phyloP scores from a whole-genome alignment of 768 basidiomycete genomes.

The Baorangia bicolor region DNA sequence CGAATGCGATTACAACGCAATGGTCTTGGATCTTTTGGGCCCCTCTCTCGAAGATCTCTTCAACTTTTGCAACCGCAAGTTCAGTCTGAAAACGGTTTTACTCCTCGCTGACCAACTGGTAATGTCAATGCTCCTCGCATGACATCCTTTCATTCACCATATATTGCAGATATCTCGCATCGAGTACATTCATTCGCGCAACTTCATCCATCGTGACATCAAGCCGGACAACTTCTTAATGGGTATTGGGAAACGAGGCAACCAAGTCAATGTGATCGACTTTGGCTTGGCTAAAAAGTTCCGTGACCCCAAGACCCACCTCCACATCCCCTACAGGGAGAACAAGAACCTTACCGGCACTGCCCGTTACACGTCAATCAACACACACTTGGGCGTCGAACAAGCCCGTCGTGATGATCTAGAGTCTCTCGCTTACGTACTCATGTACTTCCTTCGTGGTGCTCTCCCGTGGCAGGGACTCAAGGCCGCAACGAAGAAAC shows the following conservation, averaged over 20 bases:
- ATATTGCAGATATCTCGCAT: slow-evolving; percentile 86
- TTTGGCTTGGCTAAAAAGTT: slow-evolving; percentile 99
- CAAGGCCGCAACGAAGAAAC: slow-evolving; percentile 99
- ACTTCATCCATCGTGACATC: slow-evolving; percentile 97
- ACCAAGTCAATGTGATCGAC: slow-evolving; percentile 98
- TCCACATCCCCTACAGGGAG: slow-evolving; percentile 99
- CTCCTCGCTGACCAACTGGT: slow-evolving; percentile 96
- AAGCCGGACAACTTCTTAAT: slow-evolving; percentile 99
- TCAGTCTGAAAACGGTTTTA: slow-evolving; percentile 94
- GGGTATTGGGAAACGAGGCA: slow-evolving; percentile 99
- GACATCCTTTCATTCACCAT: slow-evolving; percentile 42
- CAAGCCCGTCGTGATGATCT: slow-evolving; percentile 98
- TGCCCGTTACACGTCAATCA: slow-evolving; percentile 98
- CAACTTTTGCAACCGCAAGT: slow-evolving; percentile 97
- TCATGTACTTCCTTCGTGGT: slow-evolving; percentile 99
- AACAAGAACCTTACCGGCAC: slow-evolving; percentile 99
- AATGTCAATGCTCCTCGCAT: background rate
- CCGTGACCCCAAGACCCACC: slow-evolving; percentile 98
- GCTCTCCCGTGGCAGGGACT: slow-evolving; percentile 99
- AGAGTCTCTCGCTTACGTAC: slow-evolving; percentile 96
- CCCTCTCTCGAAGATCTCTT: slow-evolving; percentile 90
- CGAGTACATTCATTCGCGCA: slow-evolving; percentile 99
- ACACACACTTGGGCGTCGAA: slow-evolving; percentile 97
- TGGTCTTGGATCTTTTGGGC: slow-evolving; percentile 96
- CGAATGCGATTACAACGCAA: slow-evolving; percentile 99